These are phyloP conservation scores for Coniosporium apollinis DNA, from an alignment of 495 filamentous ascomycete genomes.

Conservation along the genomic window DNA sequence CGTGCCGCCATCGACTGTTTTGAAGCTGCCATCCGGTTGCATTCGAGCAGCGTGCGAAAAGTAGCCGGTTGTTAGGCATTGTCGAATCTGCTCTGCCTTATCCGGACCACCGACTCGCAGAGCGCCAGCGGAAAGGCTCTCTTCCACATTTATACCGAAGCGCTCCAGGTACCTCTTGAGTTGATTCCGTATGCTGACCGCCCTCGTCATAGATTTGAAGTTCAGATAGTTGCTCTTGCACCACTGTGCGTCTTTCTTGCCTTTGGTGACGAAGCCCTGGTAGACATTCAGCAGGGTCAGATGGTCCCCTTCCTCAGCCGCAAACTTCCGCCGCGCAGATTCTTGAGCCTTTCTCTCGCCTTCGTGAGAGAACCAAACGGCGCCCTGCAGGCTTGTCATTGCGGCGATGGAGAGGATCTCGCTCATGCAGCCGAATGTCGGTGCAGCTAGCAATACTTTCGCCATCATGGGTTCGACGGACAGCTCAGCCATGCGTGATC, in stretches of 20 bases:
- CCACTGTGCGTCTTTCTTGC: slow-evolving; percentile 71
- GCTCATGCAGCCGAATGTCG: slow-evolving; percentile 57
- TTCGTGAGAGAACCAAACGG: slow-evolving; percentile 66
- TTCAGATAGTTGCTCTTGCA: slow-evolving; percentile 77
- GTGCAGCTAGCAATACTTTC: slow-evolving; percentile 68
- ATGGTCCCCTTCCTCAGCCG: slow-evolving; percentile 89
- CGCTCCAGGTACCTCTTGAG: slow-evolving; percentile 75
- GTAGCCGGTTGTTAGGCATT: slow-evolving; percentile 80
- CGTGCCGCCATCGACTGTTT: slow-evolving; percentile 54
- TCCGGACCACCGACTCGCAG: slow-evolving; percentile 22
- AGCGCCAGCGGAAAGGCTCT: slow-evolving; percentile 27
- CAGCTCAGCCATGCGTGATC: slow-evolving; percentile 84
- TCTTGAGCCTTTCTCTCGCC: slow-evolving; percentile 59
- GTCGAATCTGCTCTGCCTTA: slow-evolving; percentile 55
- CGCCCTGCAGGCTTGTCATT: slow-evolving; percentile 77
- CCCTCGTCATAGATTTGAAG: slow-evolving; percentile 63
- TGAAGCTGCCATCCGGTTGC: slow-evolving; percentile 86
- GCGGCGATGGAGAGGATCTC: slow-evolving; percentile 87
- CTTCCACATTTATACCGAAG: slow-evolving; percentile 59
- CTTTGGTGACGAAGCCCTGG: slow-evolving; percentile 72
- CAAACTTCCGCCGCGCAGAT: slow-evolving; percentile 62
- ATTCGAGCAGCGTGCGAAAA: slow-evolving; percentile 94
- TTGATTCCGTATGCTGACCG: slow-evolving; percentile 74
- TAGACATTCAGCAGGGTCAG: slow-evolving; percentile 90
- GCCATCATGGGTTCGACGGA: slow-evolving; percentile 94